These are phyloP conservation scores for Chalciporus sphaerocephalus DNA, from an alignment of 768 basidiomycete genomes.

Conservation along the genomic window DNA sequence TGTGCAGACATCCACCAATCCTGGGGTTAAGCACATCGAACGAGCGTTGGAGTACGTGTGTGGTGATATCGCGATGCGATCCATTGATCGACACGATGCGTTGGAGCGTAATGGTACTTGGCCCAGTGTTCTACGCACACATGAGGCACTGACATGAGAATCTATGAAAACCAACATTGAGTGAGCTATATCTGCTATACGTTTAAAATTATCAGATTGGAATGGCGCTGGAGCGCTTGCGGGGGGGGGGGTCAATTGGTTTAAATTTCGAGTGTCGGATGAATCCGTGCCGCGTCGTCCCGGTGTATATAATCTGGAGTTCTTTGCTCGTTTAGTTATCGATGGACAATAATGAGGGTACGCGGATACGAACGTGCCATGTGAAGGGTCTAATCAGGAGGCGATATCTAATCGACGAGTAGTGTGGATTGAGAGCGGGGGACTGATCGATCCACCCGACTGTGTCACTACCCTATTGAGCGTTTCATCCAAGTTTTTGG, in stretches of 20 bases:
- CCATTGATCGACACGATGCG: background rate
- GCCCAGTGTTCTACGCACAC: too few relatives aligned
- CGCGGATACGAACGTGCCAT: constrained; percentile 6
- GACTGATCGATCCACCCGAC: too few relatives aligned
- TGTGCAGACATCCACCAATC: background rate
- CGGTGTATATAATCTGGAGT: constrained; percentile 2
- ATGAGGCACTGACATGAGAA: too few relatives aligned
- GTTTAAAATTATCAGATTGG: too few relatives aligned
- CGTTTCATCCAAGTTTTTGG: background rate
- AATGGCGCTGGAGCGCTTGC: background rate
- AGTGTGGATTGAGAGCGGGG: background rate
- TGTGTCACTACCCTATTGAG: background rate
- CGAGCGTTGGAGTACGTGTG: background rate
- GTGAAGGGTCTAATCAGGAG: background rate
- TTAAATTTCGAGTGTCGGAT: constrained; percentile 1
- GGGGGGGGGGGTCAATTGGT: background rate
- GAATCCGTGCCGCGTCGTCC: constrained; percentile 10
- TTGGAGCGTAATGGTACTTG: background rate
- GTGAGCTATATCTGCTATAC: too few relatives aligned
- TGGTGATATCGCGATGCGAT: too few relatives aligned
- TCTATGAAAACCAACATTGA: too few relatives aligned
- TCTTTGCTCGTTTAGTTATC: too few relatives aligned
- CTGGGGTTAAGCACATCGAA: background rate
- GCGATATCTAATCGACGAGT: background rate
- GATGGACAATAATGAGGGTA: too few relatives aligned